Evolutionary conservation across 805 yeast species (phyloP).

Genomic region (Candida stauntonica): DNA sequence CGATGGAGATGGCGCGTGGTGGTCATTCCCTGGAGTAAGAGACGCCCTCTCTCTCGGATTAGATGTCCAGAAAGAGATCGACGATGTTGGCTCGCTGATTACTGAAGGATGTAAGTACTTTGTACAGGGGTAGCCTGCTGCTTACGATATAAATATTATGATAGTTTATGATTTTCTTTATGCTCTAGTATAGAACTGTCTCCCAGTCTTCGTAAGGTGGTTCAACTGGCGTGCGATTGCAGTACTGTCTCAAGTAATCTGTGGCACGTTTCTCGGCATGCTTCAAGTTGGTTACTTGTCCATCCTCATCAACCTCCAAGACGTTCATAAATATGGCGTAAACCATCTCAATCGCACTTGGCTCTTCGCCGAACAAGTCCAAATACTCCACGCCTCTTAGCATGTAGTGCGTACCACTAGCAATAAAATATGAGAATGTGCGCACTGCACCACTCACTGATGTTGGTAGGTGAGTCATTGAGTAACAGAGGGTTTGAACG

Average conservation of each 20-base stretch:
- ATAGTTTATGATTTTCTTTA: too few species aligned
- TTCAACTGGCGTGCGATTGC: conserved; percentile 1
- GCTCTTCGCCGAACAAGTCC: conserved; percentile 6
- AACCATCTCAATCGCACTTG: conserved; percentile 7
- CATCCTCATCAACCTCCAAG: conserved; percentile 2
- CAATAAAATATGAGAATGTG: conserved; percentile 5
- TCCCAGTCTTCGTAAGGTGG: conserved; percentile 8
- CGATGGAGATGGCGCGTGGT: conserved; percentile 43
- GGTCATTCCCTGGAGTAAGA: conserved; percentile 72
- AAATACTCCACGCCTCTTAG: conserved; percentile 4
- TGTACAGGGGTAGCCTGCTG: conserved; percentile 15
- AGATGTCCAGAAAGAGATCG: conserved; percentile 51
- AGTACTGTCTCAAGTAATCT: conserved; percentile 3
- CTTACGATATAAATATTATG: too few species aligned
- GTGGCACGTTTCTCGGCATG: conserved; percentile 9
- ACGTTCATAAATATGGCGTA: conserved; percentile 7
- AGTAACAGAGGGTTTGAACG: too few species aligned
- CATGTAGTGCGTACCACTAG: conserved; percentile 7
- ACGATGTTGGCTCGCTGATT: conserved; percentile 33
- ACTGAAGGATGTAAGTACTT: conserved; percentile 14
- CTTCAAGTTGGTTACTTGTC: conserved; percentile 1
- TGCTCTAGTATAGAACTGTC: background rate
- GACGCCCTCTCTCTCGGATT: conserved; percentile 58
- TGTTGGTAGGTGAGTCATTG: background rate
- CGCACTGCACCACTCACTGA: conserved; percentile 4